Base-by-base conservation (phyloP, 768 basidiomycete genomes). In the Tylopilus plumbeoviolaceoides region DNA sequence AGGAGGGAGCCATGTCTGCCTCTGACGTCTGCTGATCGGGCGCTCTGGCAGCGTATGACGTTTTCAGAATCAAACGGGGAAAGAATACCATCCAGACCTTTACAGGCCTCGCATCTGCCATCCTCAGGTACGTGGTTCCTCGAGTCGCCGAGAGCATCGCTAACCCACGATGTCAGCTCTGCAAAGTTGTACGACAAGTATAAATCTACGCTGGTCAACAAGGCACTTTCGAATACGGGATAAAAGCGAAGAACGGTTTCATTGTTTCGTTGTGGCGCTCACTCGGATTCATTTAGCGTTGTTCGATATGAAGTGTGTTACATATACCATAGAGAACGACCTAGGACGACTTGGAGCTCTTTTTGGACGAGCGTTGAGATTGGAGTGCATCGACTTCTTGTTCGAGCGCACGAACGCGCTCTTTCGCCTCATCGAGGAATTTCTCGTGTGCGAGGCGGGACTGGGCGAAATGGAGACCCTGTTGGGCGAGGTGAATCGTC, bases 101-200 rank as follows among this genome's bases (percentile, higher is more conserved):
- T 55, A 72, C 82, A 31, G 91, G 91, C 21, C 73, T 93, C 44
- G 73, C 73, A 23, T 79, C 89, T 44, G 91, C 85, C 15, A 71
- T 87, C 48, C 72, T 93, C 53, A 89, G 90, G 90, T 91, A 70
- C 44, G 70, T 63, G 41, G 25, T 28, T 2, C 14, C 5, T 14
- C n/a, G 5, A 2, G 44, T 36, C 14, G n/a, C 21, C 28, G 44
- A 6, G 38, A 46, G 28, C 5, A 12, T 6, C 12, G 20, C 57
- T 59, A 1, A 61, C 7, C 50, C n/a, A 42, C 15, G 50, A 54
- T n/a, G 51, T 18, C 60, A 91, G 89, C 69, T 80, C 81, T 48
- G 77, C 81, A 52, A 91, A 89, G 72, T 73, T 89, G 18, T 89
- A 84, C 61, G 84, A 90, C 68, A 80, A 81, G 59, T 86, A 87